Evolutionary conservation across 352 stramenopile genomes (phyloP).

Genomic region (Thraustochytrium sp.): DNA sequence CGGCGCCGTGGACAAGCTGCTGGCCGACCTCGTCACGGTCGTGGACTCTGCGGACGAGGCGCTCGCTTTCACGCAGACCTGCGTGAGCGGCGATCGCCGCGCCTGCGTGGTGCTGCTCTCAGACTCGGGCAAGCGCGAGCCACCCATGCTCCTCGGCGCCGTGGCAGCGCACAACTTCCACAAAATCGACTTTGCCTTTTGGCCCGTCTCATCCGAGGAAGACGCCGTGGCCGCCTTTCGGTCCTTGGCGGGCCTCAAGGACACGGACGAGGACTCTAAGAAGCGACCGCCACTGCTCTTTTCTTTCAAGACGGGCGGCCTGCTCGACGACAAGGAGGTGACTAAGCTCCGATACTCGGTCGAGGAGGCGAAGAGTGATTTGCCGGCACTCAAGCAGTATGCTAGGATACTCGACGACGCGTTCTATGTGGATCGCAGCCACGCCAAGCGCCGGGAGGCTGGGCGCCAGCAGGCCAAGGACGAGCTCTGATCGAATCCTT

Average conservation of each 20-base stretch:
- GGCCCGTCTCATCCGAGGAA: not conserved
- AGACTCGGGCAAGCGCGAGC: not conserved
- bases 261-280: not conserved
- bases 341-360: not conserved
- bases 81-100: not conserved
- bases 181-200: constrained; percentile 33
- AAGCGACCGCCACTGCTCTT: not conserved
- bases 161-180: not conserved
- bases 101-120: constrained; percentile 7
- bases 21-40: not conserved
- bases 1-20: not conserved
- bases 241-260: not conserved
- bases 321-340: not conserved
- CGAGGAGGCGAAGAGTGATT: constrained; percentile 3
- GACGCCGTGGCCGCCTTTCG: not conserved
- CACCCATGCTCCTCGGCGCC: not conserved
- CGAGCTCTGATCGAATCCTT: not conserved
- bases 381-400: constrained; percentile 4
- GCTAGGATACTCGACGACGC: not conserved
- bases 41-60: not conserved
- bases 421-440: constrained; percentile 20
- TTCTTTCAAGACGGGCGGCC: not conserved
- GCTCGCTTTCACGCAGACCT: not conserved
- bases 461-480: not conserved
- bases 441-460: not conserved